Percentiles rank a stretch among this genome's conserved stretches.
These are phyloP conservation scores for Myrica gale DNA, from an alignment of 306 rosid species.

Conservation along the genomic window DNA sequence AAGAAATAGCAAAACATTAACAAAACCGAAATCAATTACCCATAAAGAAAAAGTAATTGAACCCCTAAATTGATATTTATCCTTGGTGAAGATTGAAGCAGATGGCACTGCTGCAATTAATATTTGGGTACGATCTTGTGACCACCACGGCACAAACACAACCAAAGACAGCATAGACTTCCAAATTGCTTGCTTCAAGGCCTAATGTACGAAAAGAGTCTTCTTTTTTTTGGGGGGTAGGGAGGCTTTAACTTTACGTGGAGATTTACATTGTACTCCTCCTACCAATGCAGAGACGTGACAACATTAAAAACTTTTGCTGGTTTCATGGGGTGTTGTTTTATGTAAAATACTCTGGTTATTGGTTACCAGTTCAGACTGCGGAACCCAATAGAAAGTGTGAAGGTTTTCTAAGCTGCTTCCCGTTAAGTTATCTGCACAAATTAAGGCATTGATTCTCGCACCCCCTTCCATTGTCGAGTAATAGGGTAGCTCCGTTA, in stretches of 20 bases:
- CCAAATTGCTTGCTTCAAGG: background rate
- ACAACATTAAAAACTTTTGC: conserved; percentile 28
- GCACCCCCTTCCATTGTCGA: conserved; percentile 27
- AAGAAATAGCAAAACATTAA: no score
- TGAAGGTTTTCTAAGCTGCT: conserved; percentile 42
- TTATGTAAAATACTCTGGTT: conserved; percentile 22
- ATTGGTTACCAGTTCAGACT: conserved; percentile 47
- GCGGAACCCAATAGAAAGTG: conserved; percentile 36
- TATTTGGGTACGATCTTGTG: background rate
- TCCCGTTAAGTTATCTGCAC: conserved; percentile 28
- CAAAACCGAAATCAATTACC: no score
- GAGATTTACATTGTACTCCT: conserved; percentile 28
- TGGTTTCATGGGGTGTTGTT: conserved; percentile 34
- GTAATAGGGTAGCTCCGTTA: conserved; percentile 6
- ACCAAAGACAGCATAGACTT: background rate
- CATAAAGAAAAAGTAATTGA: no score
- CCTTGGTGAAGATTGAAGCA: no score
- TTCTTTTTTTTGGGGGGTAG: no score
- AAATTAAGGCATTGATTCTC: conserved; percentile 33
- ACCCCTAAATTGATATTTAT: no score
- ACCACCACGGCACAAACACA: background rate
- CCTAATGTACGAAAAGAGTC: no score
- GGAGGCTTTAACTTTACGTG: background rate
- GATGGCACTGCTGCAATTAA: background rate
- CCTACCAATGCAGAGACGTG: conserved; percentile 47